Evolutionary conservation across 257 asterid genomes (phyloP), one percentile per base, ranked within the genome.

Genomic region (Paulownia fortunei): DNA sequence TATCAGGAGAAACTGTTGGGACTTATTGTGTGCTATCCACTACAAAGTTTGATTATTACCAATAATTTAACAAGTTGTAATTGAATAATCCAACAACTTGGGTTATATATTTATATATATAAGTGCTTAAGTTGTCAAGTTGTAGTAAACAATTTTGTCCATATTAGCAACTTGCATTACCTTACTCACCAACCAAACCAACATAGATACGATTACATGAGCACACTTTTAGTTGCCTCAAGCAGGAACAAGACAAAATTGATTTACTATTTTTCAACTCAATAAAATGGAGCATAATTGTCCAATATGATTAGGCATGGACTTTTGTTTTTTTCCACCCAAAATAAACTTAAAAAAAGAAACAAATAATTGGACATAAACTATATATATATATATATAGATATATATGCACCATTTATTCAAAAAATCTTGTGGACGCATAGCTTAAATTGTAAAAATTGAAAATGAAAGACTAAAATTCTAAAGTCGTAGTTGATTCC

Each of bases 1-100:
- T 24, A n/a, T 18, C 18, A 34, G 16, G 37, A 44, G 10, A 36
- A 55, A 11, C 5, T 21, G 58, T 21, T 11, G 75, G 68, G 82
- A 69, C n/a, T 61, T 47, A 3, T n/a, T 15, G 58, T 71, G 78
- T 73, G 82, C 23, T 61, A 61, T 78, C 82, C 78, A 78, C 82
- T 13, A 42, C 11, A 27, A 34, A 34, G 81, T 76, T 67, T 59
- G 19, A 41, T 16, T 19, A 30, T 34, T 21, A 34, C 77, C 77
- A 70, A 70, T 61, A 61, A 79, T 58, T 58, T 16, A 24, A 16
- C 78, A 79, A 79, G 18, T 78, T 70, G n/a, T 46, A 24, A 47
- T 59, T 44, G 32, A 77, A 58, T 30, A 32, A 30, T 61, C 13
- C 19, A 70, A 46, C 77, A 60, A 70, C 46, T 69, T 69, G 72